Evolutionary conservation across 768 basidiomycete genomes (phyloP), one percentile per base, ranked within the genome.

Genomic region (Xerocomellus amylosporus): DNA sequence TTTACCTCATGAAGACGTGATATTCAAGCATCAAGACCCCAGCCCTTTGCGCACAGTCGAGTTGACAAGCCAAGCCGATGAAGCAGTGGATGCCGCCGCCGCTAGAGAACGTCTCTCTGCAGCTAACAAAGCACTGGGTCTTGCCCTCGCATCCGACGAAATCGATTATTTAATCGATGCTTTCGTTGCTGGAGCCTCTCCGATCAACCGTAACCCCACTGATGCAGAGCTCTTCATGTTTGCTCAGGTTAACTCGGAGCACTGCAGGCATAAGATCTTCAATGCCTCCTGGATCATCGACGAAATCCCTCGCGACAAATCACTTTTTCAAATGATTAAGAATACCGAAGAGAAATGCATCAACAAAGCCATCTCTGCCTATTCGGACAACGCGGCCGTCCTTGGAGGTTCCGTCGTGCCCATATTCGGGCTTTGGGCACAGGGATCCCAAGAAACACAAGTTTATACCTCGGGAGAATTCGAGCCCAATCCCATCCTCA

Each of bases 221-320:
- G 97, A 98, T 67, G 95, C 96, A 4, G 97, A 99, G 69, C 79
- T 99, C 8, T 99, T 99, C 82, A 99, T 98, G 97, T 99, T 98
- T 71, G 96, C 97, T 4, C 97, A 99, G 68, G 96, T 99, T 70
- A 99, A 99, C 75, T 98, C 95, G n/a, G 97, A 99, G 71, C 97
- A 98, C 67, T 99, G 97, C 71, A 82, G 97, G 33, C 97, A 99
- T 79, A 99, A 99, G 75, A 98, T 98, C 62, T 99, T 98, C 79
- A 99, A 99, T 68, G 95, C 97, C 0, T 81, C 89, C 15, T 99
- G 97, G 97, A 90, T 85, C 12, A 83, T 99, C 60, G 89, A 98
- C 63, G 87, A 79, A 2, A 63, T 77, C 38, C 64, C 77, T 12
- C 77, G 84, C 62, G 81, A 88, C 53, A 75, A 76, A 42, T 90